Conservation (phyloP, 257 asterid species). For the Lycium barbarum region DNA sequence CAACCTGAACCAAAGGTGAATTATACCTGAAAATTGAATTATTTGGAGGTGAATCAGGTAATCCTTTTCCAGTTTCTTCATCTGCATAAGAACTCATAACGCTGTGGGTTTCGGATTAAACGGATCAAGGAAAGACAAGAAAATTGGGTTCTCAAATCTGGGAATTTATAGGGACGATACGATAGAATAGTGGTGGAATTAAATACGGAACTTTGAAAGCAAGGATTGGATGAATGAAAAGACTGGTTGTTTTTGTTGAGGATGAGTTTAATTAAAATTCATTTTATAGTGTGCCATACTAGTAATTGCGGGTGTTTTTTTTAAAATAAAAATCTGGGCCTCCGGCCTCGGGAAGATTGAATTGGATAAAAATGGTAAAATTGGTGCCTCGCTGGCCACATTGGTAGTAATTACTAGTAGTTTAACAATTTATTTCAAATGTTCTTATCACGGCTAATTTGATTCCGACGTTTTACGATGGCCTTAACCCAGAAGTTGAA, state of each 20-base stretch:
- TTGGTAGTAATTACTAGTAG: not conserved
- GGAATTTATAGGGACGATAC: not conserved
- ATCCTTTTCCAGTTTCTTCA: slow-evolving; percentile 35
- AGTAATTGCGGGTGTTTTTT: not conserved
- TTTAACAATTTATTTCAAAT: not conserved
- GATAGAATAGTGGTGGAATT: not conserved
- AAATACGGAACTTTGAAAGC: not conserved
- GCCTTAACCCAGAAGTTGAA: not conserved
- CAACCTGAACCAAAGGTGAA: slow-evolving; percentile 78
- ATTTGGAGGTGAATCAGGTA: slow-evolving; percentile 20
- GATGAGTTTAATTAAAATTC: not conserved
- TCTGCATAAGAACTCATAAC: slow-evolving; percentile 48
- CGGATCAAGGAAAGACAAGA: not conserved
- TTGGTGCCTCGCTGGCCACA: not conserved
- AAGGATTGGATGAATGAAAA: not conserved
- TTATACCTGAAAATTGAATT: slow-evolving; percentile 63
- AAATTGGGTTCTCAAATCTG: not conserved
- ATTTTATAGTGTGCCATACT: not conserved
- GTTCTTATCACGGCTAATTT: not conserved
- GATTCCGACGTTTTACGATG: not conserved
- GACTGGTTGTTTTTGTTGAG: not conserved
- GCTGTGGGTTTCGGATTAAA: not conserved
- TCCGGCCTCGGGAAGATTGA: not conserved
- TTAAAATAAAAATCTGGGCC: not conserved
- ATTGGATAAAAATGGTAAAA: slow-evolving; percentile 7